Percentiles rank a stretch among this genome's conserved stretches.
These are phyloP conservation scores for Lithospermum erythrorhizon DNA, from an alignment of 257 asterid genomes.

Conservation along the genomic window DNA sequence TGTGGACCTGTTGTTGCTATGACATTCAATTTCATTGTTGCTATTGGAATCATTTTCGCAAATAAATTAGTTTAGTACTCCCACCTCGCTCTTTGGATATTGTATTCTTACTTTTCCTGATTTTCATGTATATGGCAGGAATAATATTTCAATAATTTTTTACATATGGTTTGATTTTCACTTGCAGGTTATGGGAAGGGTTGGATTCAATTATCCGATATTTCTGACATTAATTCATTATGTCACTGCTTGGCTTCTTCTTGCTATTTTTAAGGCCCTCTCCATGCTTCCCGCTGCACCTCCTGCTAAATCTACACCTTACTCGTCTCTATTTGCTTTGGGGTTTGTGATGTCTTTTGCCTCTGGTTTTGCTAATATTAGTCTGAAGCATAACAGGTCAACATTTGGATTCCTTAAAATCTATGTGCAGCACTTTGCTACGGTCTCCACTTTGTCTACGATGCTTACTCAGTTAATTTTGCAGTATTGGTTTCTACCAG, in stretches of 20 bases:
- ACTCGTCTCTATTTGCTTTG: constrained; percentile 56
- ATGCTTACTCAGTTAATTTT: constrained; percentile 7
- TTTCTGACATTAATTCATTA: constrained; percentile 79
- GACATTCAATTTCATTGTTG: constrained; percentile 76
- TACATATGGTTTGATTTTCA: neutral
- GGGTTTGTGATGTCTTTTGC: constrained; percentile 91
- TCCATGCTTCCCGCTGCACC: constrained; percentile 67
- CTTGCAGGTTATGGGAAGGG: constrained; percentile 76
- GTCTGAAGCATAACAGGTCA: constrained; percentile 75
- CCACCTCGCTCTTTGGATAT: neutral
- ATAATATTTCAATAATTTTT: constrained; percentile 7
- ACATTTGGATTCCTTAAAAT: neutral
- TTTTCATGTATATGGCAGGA: neutral
- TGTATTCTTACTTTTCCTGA: neutral
- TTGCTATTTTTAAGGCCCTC: constrained; percentile 55
- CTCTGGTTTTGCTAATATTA: constrained; percentile 79
- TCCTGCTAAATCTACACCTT: constrained; percentile 65
- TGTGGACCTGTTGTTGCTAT: constrained; percentile 70
- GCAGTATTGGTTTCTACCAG: constrained; percentile 92
- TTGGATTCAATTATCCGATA: constrained; percentile 80
- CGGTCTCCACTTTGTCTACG: constrained; percentile 1
- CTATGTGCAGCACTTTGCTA: neutral
- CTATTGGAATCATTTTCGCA: constrained; percentile 74
- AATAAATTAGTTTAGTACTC: constrained; percentile 21
- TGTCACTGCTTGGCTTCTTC: constrained; percentile 58